These are phyloP conservation scores for Rhizophagus prolifer DNA, from an alignment of 192 early-diverging fungal genomes.

Conservation along the genomic window DNA sequence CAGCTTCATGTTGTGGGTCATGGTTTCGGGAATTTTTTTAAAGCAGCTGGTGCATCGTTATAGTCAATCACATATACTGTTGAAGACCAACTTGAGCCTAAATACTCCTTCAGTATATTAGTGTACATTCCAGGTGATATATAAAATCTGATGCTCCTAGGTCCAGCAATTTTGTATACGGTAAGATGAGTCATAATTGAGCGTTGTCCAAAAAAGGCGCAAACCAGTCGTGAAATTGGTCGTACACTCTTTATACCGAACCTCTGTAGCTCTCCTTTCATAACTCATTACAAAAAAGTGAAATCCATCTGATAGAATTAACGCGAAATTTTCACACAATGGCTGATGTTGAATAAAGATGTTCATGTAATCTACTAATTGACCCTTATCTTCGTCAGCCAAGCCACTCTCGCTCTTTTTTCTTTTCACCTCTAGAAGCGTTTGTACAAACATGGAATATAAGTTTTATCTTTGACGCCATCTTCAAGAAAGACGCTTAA, in stretches of 20 bases:
- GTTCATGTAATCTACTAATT: conserved; percentile 11
- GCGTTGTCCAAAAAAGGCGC: conserved; percentile 7
- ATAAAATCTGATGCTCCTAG: neutral
- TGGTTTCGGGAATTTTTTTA: neutral
- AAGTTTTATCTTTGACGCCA: neutral
- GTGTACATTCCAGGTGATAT: neutral
- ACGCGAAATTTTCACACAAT: conserved; percentile 5
- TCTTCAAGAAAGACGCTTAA: conserved; percentile 5
- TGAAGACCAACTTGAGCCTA: conserved; percentile 4
- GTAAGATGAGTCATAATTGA: neutral
- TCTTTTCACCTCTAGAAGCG: conserved; percentile 15
- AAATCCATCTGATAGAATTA: conserved; percentile 15
- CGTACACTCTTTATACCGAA: neutral
- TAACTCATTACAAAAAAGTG: conserved; percentile 10
- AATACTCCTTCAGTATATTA: conserved; percentile 2
- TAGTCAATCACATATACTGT: conserved; percentile 10
- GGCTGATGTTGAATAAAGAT: conserved; percentile 14
- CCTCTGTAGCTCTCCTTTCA: neutral
- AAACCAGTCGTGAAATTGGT: conserved; percentile 16
- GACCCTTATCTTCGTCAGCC: conserved; percentile 8
- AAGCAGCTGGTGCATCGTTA: neutral
- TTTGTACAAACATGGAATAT: conserved; percentile 17
- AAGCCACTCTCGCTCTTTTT: conserved; percentile 11
- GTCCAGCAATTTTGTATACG: neutral
- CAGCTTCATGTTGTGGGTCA: neutral